Base-by-base conservation (phyloP, 768 basidiomycete genomes). In the Mycena floridula region DNA sequence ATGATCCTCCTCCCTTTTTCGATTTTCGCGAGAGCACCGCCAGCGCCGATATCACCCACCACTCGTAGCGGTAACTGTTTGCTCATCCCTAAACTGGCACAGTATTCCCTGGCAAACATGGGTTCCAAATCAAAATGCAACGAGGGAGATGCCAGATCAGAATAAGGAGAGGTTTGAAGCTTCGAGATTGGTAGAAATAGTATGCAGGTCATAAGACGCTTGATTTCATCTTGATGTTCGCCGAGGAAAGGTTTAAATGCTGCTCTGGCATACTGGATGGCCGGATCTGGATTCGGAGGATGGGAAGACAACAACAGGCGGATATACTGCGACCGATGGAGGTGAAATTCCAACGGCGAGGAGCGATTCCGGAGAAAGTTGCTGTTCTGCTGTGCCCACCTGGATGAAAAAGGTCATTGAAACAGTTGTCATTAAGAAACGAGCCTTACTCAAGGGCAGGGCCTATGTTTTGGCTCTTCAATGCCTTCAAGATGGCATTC, bases 1-100 rank as follows among this genome's bases (percentile, higher is more conserved):
- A 98, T 89, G 22, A 98, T 89, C 50, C 84, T 86, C 49, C 89
- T 76, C 5, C 91, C 94, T 61, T 97, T 98, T 67, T 95, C 91
- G 36, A 98, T 94, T 56, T 86, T 80, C 5, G 87, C 84, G 45
- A 98, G 63, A 0, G 94, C 93, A 2, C 94, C 92, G 4, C 89
- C 87, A 0, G 88, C 90, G 1, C 95, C 96, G 41, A 98, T 85
- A 54, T 95, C 93, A 3, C 89, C 90, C 3, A 94, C 85, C 3
- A 96, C 90, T 30, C 82, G 74, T 36, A 99, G 70, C 1, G 93
- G 89, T 11, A 89, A 80, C 54, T 95, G 89, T 46, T 85, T 75
- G 52, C 94, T 89, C 85, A 95, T 86, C 3, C 88, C 89, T 15
- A 94, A 65, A 52, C 76, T 82, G 11, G 85, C 81, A 54, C 94